Evolutionary conservation across 768 basidiomycete species (phyloP).

Genomic region (Tylopilus sp.): DNA sequence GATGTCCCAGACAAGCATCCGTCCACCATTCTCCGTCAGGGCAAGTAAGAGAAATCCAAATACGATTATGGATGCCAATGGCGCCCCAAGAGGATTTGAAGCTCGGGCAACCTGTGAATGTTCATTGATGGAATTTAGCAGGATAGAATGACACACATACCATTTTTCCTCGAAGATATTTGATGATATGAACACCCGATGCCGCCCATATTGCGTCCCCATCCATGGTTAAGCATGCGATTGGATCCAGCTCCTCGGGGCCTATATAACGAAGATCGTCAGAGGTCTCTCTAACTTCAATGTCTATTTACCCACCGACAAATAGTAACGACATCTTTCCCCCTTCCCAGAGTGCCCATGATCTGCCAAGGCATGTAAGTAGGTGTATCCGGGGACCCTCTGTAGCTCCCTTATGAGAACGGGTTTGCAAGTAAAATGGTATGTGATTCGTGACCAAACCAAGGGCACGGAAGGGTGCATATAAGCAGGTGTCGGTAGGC

Average conservation of each 20-base stretch:
- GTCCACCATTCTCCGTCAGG: conserved; percentile 72
- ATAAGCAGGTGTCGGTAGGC: conserved; percentile 44
- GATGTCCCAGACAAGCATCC: conserved; percentile 77
- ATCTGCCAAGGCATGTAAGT: conserved; percentile 80
- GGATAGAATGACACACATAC: conserved; percentile 35
- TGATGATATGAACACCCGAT: conserved; percentile 62
- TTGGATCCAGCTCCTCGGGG: conserved; percentile 71
- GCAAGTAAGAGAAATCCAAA: conserved; percentile 82
- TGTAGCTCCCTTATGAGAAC: conserved; percentile 79
- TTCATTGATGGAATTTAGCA: conserved; percentile 4
- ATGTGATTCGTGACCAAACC: conserved; percentile 90
- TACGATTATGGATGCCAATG: conserved; percentile 62
- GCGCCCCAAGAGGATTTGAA: conserved; percentile 60
- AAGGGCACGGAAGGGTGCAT: conserved; percentile 94
- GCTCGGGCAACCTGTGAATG: conserved; percentile 45
- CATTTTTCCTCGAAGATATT: conserved; percentile 88
- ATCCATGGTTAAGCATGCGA: conserved; percentile 76
- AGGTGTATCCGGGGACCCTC: conserved; percentile 82
- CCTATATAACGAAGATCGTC: conserved; percentile 44
- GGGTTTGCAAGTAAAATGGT: conserved; percentile 83
- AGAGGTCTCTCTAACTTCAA: background rate
- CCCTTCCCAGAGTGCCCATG: conserved; percentile 97
- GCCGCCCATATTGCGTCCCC: conserved; percentile 85
- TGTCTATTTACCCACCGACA: conserved; percentile 61
- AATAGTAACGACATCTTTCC: conserved; percentile 90